Base-by-base conservation (phyloP, 1,284 basidiomycete species). In the Fomitopsis pinicola region DNA sequence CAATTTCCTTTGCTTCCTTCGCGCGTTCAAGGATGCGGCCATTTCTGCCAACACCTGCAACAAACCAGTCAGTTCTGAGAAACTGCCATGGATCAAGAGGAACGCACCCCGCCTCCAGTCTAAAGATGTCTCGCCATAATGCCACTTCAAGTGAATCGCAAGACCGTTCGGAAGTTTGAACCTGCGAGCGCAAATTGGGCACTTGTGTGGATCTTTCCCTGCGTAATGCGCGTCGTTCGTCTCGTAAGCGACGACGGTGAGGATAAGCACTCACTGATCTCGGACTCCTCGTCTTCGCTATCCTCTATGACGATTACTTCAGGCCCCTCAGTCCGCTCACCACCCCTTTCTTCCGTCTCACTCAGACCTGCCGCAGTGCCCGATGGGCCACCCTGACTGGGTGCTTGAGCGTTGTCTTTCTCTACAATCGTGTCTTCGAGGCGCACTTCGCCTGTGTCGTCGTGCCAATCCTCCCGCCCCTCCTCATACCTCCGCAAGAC, bases 111-210 rank as follows among this genome's bases (percentile, higher is more conserved):
- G 54, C 53, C 60, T 66, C 68, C 68, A 68, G 17, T 64, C 65
- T 1, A 68, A 56, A 12, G 57, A 44, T 4, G 56, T 66, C 35
- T 64, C 62, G n/a, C 68, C 68, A 63, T 66, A 70, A 40, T 74
- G 73, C 72, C 72, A 74, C 58, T 73, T 73, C 10, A 73, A 61
- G 54, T 74, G 73, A 9, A 73, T 63, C n/a, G 71, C 68, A 12
- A 74, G 67, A 3, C 71, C 67, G 42, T 74, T 73, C 6, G 71
- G 65, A 14, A 71, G 60, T 26, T 63, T 55, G 59, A 74, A 74
- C 22, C 57, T 59, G 14, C 73, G 66, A 42, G 67, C 63, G 44
- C 73, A 74, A 22, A 72, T 59, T 9, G 68, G 71, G 52, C 73
- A 74, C 5, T 22, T 50, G 54, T 64, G 63, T 30, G 28, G 30